Evolutionary conservation across 768 basidiomycete species (phyloP).

Genomic region (Boletus reticuloceps): DNA sequence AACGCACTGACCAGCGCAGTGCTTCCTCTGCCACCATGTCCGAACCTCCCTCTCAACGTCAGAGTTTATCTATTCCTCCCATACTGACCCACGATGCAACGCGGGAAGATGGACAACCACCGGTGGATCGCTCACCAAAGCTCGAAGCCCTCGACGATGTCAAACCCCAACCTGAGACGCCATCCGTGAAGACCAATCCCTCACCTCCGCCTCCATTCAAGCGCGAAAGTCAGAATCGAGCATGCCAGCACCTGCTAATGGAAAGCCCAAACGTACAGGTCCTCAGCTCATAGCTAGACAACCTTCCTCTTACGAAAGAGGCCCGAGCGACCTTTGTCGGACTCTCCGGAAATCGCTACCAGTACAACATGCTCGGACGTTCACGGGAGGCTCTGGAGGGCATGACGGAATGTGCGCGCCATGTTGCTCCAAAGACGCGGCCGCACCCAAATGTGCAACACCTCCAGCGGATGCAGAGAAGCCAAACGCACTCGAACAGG

Average conservation of each 20-base stretch:
- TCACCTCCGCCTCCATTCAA: constrained; percentile 30
- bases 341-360: constrained; percentile 74
- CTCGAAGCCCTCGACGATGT: too few relatives aligned
- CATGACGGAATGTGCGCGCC: constrained; percentile 48
- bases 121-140: constrained; percentile 8
- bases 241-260: constrained; percentile 36
- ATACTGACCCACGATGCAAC: constrained; percentile 12
- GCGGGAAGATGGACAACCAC: constrained; percentile 2
- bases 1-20: constrained; percentile 15
- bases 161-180: too few relatives aligned
- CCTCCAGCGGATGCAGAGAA: constrained; percentile 1
- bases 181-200: too few relatives aligned
- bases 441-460: background rate
- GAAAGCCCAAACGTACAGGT: constrained; percentile 35
- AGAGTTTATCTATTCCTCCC: constrained; percentile 28
- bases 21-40: constrained; percentile 28
- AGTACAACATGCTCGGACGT: constrained; percentile 58
- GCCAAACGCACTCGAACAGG: background rate
- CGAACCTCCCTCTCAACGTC: constrained; percentile 25
- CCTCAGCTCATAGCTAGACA: constrained; percentile 66
- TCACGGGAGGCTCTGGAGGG: constrained; percentile 88
- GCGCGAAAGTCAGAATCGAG: constrained; percentile 34
- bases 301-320: constrained; percentile 75
- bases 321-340: constrained; percentile 73
- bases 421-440: background rate